phyloP scores from a whole-genome alignment of 352 stramenopile species.

The Phytopythium oedochilum region DNA sequence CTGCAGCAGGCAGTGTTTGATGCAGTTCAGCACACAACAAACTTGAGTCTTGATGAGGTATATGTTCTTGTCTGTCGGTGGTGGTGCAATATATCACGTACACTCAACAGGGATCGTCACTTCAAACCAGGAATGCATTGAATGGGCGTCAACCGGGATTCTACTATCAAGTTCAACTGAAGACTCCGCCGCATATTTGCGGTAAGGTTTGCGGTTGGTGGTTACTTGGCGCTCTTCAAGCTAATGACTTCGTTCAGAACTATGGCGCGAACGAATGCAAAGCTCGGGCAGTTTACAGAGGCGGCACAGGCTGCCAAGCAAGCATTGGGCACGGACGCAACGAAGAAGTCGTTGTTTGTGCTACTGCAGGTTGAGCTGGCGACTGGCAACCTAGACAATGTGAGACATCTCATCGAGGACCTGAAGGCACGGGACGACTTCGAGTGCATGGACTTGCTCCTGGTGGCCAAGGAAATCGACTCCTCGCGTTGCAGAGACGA shows the following conservation, averaged over 20 bases:
- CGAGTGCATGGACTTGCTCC: slow-evolving; percentile 49
- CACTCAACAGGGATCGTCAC: neutral
- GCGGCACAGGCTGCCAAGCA: slow-evolving; percentile 40
- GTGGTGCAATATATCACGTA: too few relatives aligned
- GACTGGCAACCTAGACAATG: slow-evolving; percentile 8
- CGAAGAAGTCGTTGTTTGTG: slow-evolving; percentile 58
- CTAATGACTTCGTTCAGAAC: neutral
- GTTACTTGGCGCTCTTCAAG: neutral
- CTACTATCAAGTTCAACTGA: slow-evolving; percentile 13
- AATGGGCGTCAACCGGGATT: slow-evolving; percentile 36
- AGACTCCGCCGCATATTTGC: slow-evolving; percentile 47
- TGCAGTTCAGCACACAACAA: slow-evolving; percentile 33
- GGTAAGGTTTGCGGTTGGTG: slow-evolving; percentile 18
- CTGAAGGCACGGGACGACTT: slow-evolving; percentile 60
- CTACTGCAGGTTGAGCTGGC: slow-evolving; percentile 42
- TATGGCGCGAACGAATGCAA: neutral
- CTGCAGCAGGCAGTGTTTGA: slow-evolving; percentile 45
- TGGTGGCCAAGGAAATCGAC: slow-evolving; percentile 1
- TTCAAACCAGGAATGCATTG: slow-evolving; percentile 32
- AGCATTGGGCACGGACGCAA: slow-evolving; percentile 38
- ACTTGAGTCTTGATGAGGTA: slow-evolving; percentile 37
- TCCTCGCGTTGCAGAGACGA: neutral
- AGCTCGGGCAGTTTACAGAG: slow-evolving; percentile 5
- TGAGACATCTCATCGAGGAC: slow-evolving; percentile 21
- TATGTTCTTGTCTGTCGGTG: neutral